Evolutionary conservation across 1,284 basidiomycete species (phyloP).

Genomic region (Ganoderma boninense): DNA sequence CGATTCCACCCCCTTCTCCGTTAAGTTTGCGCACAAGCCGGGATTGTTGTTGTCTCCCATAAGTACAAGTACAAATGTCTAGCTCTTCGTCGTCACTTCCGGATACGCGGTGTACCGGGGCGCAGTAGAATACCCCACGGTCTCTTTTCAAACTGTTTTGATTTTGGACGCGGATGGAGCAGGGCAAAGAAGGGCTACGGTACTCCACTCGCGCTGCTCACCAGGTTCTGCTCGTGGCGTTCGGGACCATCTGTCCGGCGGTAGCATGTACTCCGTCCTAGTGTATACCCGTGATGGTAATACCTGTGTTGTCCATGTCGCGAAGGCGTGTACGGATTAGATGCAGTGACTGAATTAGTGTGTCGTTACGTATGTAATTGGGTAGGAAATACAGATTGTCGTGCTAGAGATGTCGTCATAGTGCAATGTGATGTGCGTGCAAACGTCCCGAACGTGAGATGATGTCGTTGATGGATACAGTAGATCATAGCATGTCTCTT

Average conservation of each 20-base stretch:
- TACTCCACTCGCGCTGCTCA: slow-evolving; percentile 11
- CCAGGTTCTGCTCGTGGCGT: slow-evolving; percentile 22
- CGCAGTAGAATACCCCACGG: slow-evolving; percentile 18
- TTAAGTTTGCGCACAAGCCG: slow-evolving; percentile 17
- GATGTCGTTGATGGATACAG: background rate
- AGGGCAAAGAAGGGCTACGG: background rate
- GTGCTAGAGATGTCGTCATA: background rate
- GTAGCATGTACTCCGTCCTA: slow-evolving; percentile 35
- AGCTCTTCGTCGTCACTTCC: slow-evolving; percentile 12
- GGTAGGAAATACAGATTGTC: slow-evolving; percentile 4
- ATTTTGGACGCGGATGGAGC: slow-evolving; percentile 2
- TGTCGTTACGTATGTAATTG: slow-evolving; percentile 1
- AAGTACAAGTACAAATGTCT: slow-evolving; percentile 16
- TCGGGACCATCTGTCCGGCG: slow-evolving; percentile 21
- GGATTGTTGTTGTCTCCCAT: slow-evolving; percentile 25
- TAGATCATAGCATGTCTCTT: background rate
- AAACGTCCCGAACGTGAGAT: background rate
- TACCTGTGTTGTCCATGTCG: slow-evolving; percentile 24
- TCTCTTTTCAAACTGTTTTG: background rate
- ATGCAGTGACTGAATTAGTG: background rate
- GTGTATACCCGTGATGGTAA: slow-evolving; percentile 40
- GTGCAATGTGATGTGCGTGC: slow-evolving; percentile 7
- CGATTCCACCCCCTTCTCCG: slow-evolving; percentile 9
- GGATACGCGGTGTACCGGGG: slow-evolving; percentile 8
- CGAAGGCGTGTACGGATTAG: background rate